Evolutionary conservation across 1,139 yeast species (phyloP).

Genomic region (Candida buenavistaensis): DNA sequence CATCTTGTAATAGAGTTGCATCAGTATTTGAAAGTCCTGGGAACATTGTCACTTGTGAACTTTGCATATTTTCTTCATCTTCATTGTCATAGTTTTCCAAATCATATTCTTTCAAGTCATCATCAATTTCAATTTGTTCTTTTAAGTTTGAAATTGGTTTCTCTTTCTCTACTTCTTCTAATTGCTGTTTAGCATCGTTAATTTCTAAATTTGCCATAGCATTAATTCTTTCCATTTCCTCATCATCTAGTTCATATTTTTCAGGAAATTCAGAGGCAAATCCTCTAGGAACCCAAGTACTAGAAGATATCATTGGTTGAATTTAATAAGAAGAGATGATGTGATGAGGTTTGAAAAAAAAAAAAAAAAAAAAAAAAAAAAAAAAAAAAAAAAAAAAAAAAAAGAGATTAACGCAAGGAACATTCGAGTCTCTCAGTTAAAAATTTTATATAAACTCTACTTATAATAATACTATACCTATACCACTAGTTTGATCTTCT

Average conservation of each 20-base stretch:
- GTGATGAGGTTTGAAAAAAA: constrained; percentile 8
- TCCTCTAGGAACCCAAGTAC: constrained; percentile 96
- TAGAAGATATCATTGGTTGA: constrained; percentile 71
- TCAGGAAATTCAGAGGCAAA: constrained; percentile 91
- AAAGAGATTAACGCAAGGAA: too few relatives aligned
- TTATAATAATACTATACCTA: constrained; percentile 84
- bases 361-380: constrained; percentile 7
- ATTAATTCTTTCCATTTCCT: constrained; percentile 87
- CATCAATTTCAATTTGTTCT: constrained; percentile 65
- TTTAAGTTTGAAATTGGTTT: constrained; percentile 27
- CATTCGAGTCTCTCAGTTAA: too few relatives aligned
- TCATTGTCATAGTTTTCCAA: constrained; percentile 83
- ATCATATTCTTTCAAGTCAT: constrained; percentile 85
- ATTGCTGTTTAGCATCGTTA: constrained; percentile 67
- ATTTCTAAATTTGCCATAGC: constrained; percentile 82
- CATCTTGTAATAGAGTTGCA: constrained; percentile 46
- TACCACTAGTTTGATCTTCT: constrained; percentile 64
- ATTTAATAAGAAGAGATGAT: constrained; percentile 2
- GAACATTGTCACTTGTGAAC: constrained; percentile 59
- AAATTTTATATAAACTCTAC: constrained; percentile 2
- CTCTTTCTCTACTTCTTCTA: constrained; percentile 39
- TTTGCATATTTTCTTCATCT: constrained; percentile 28
- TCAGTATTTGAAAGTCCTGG: constrained; percentile 65
- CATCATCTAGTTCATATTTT: constrained; percentile 84
- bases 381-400: constrained; percentile 1